Percentiles rank a stretch among this genome's conserved stretches.
phyloP scores from a whole-genome alignment of 2,329 filamentous ascomycete species.

The Penicillium sclerotigenum region DNA sequence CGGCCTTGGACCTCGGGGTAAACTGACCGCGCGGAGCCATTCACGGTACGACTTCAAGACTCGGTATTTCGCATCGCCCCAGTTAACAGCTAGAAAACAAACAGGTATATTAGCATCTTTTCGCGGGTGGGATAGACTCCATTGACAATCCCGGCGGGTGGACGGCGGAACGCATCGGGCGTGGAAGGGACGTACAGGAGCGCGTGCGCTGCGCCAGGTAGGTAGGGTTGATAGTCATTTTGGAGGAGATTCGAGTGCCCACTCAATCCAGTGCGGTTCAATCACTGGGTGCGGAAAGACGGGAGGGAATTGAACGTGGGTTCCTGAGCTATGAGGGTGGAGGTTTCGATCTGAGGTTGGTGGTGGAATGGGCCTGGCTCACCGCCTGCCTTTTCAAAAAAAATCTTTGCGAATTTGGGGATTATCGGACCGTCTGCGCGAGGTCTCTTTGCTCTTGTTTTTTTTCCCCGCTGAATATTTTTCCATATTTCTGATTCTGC shows the following conservation, averaged over 20 bases:
- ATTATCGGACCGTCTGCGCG: slow-evolving; percentile 6
- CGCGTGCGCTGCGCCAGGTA: slow-evolving; percentile 80
- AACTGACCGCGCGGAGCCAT: slow-evolving; percentile 92
- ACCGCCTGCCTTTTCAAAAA: slow-evolving; percentile 42
- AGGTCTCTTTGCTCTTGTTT: slow-evolving; percentile 12
- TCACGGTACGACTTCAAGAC: slow-evolving; percentile 87
- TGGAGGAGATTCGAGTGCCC: slow-evolving; percentile 29
- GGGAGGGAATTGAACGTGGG: slow-evolving; percentile 21
- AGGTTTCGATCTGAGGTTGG: slow-evolving; percentile 25
- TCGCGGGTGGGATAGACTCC: background rate
- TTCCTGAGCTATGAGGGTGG: slow-evolving; percentile 27
- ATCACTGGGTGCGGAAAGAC: slow-evolving; percentile 15
- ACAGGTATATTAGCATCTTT: slow-evolving; percentile 24
- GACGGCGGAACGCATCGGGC: slow-evolving; percentile 21
- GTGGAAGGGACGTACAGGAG: slow-evolving; percentile 60
- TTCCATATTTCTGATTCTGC: slow-evolving; percentile 1
- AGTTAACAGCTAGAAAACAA: slow-evolving; percentile 68
- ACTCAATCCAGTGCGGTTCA: slow-evolving; percentile 20
- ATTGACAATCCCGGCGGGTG: slow-evolving; percentile 12
- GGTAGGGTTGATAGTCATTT: slow-evolving; percentile 87
- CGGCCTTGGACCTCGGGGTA: slow-evolving; percentile 11
- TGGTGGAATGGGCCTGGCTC: slow-evolving; percentile 22
- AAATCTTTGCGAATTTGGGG: slow-evolving; percentile 28
- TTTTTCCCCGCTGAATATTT: slow-evolving; percentile 4
- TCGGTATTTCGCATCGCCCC: slow-evolving; percentile 80